Base-by-base conservation (phyloP, 345 rosid genomes). In the Aethionema arabicum region DNA sequence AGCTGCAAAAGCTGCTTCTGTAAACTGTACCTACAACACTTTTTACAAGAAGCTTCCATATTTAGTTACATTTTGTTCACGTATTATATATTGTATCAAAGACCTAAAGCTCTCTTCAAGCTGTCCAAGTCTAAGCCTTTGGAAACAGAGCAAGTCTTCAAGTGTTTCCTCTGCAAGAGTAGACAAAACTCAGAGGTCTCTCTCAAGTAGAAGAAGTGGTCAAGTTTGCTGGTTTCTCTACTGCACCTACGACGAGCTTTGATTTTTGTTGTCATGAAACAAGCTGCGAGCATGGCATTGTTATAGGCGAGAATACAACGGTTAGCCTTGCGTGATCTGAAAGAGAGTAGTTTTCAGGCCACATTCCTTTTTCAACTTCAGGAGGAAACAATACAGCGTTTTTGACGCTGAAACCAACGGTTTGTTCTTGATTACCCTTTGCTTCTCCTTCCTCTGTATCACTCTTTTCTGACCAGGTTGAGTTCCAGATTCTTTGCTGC, bases 401-500 rank as follows among this genome's bases (percentile, higher is more conserved):
- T 65, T 87, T 83, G 27, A 87, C 89, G 3, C 78, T 72, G 35
- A 87, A 80, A 40, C 95, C 91, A 51, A 80, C 75, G 6, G 83
- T 76, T 70, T 89, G 93, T 71, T 81, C 77, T 59, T 63, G 73
- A 39, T 63, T 53, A n/a, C 71, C 74, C 65, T 73, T 71, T 2
- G 50, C 59, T 54, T 40, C 68, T 16, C 66, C 63, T 1, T 78
- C 79, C 56, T 37, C 59, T 49, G 37, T 66, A 27, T 78, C 83
- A 56, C 76, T 72, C 52, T 75, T 77, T 52, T 80, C 90, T 40
- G 80, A 76, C 74, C 85, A 72, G 27, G 71, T 53, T 7, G 83
- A 67, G 61, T 83, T 82, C 95, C 98, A 89, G 40, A 92, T 89
- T 73, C 83, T 79, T 67, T 80, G 86, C 95, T 85, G 89, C 83